Evolutionary conservation across 176 grass and related monocot genomes (phyloP), one percentile per base, ranked within the genome.

Genomic region (Ensete glaucum): DNA sequence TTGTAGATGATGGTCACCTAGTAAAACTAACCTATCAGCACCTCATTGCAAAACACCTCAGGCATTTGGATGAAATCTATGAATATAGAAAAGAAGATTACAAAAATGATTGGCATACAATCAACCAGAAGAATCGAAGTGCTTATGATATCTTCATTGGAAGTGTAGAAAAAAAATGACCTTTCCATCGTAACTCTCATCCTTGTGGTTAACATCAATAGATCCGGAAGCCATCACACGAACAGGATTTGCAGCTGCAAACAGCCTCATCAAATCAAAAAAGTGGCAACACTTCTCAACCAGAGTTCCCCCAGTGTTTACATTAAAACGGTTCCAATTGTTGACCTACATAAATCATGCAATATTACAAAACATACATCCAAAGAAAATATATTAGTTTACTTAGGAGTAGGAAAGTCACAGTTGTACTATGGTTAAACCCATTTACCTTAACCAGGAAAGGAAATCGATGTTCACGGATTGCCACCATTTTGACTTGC

Each of bases 281-380:
- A 96, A 96, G 27, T 96, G 89, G 81, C 93, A 92, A 53, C 93
- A 96, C 76, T 96, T 96, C 85, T 96, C 93, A 54, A 96, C 93
- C 12, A 96, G 77, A 52, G 93, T 96, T 67, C 93, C 93, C 9
- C 89, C 93, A 90, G 75, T 90, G 72, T 96, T 96, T 74, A 85
- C 77, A 73, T 96, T 96, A 76, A 96, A 96, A 66, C 93, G 89
- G 80, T 96, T 96, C 93, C 87, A 96, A 73, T 96, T 90, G 52
- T 96, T 88, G 11, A 96, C 93, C 93, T 96, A 79, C 63, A 84
- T 24, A 54, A 76, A 69, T 72, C 74, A 78, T 73, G 21, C 53
- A 24, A 81, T 78, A 82, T 22, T 77, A 72, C 9, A 70, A 24
- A 64, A 53, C 20, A 83, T 9, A 53, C 22, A 65, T 50, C 53